Evolutionary conservation across 345 rosid genomes (phyloP).

Genomic region (Murraya paniculata): DNA sequence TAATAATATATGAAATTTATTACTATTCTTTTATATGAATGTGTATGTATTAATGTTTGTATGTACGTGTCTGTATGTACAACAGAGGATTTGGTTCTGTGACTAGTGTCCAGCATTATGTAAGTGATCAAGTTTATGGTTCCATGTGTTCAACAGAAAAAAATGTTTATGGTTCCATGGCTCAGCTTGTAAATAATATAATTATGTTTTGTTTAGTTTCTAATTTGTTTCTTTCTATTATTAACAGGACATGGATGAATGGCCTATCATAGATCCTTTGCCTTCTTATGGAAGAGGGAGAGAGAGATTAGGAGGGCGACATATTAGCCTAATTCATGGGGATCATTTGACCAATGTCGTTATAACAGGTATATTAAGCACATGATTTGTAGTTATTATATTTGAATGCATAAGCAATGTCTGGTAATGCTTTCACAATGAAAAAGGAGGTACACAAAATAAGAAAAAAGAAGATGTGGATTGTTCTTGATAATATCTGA

Average conservation of each 20-base stretch:
- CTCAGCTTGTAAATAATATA: background rate
- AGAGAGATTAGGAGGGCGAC: constrained; percentile 94
- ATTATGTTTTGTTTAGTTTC: background rate
- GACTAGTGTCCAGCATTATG: background rate
- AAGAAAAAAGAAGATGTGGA: background rate
- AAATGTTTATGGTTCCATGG: too few species aligned
- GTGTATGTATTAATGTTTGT: background rate
- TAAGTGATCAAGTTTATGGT: background rate
- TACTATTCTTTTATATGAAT: background rate
- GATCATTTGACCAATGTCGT: constrained; percentile 80
- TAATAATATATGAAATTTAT: background rate
- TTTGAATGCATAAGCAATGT: background rate
- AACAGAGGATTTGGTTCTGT: background rate
- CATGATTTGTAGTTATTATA: background rate
- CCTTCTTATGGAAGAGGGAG: constrained; percentile 99
- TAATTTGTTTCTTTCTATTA: background rate
- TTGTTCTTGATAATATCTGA: background rate
- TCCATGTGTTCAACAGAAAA: background rate
- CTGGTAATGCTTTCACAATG: background rate
- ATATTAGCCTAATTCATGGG: constrained; percentile 97
- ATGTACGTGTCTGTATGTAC: too few species aligned
- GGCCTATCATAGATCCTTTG: constrained; percentile 89
- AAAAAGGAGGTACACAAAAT: background rate
- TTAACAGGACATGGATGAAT: constrained; percentile 39
- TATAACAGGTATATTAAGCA: constrained; percentile 61